Percentiles rank a stretch among this genome's conserved stretches.
These are phyloP conservation scores for Paratinospora sagittata DNA, from an alignment of 164 flowering plant genomes.

Conservation along the genomic window DNA sequence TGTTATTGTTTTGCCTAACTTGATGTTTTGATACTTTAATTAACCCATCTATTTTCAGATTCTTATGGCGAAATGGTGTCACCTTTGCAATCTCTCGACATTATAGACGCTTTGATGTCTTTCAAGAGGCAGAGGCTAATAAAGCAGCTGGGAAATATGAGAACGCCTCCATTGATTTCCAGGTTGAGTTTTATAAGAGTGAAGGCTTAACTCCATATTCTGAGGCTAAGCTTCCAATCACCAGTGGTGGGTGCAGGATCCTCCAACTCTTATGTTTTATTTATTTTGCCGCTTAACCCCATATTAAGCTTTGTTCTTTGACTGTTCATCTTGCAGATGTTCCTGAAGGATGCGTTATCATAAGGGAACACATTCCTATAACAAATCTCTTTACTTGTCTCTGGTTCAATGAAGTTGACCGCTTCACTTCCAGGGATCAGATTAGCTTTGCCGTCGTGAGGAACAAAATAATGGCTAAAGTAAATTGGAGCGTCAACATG, in stretches of 20 bases:
- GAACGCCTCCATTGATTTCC: slow-evolving; percentile 78
- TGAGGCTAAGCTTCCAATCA: slow-evolving; percentile 79
- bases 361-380: slow-evolving; percentile 81
- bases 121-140: slow-evolving; percentile 93
- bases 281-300: slow-evolving; percentile 5
- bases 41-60: slow-evolving; percentile 39
- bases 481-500: slow-evolving; percentile 70
- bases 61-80: slow-evolving; percentile 85
- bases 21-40: neutral
- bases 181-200: slow-evolving; percentile 66
- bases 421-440: slow-evolving; percentile 93
- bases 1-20: neutral
- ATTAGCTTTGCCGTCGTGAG: slow-evolving; percentile 86
- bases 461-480: slow-evolving; percentile 64
- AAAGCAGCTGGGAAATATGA: slow-evolving; percentile 92
- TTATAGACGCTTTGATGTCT: slow-evolving; percentile 87
- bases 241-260: slow-evolving; percentile 62
- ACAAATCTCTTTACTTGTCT: slow-evolving; percentile 86
- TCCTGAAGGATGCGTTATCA: slow-evolving; percentile 93
- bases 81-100: slow-evolving; percentile 92
- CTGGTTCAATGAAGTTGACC: slow-evolving; percentile 99
- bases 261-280: neutral
- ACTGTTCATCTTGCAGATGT: slow-evolving; percentile 54
- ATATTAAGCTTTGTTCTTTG: slow-evolving; percentile 9
- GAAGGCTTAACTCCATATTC: slow-evolving; percentile 92